Evolutionary conservation across 306 rosid genomes (phyloP).

Genomic region (Trifolium repens): DNA sequence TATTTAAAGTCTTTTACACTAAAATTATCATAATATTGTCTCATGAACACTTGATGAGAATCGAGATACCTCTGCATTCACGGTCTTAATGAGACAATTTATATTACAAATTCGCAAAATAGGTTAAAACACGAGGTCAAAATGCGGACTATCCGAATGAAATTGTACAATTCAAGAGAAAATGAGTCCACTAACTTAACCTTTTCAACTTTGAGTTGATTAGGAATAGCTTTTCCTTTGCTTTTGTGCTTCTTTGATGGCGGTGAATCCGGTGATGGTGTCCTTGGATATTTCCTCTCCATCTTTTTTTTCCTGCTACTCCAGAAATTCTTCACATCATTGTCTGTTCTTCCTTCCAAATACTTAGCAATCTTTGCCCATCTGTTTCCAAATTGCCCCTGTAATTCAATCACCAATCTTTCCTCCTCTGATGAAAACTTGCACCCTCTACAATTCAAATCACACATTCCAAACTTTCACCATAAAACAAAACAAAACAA

Average conservation of each 20-base stretch:
- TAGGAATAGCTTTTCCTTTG: slow-evolving; percentile 45
- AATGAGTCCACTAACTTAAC: slow-evolving; percentile 7
- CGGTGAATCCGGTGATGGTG: slow-evolving; percentile 43
- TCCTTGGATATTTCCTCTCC: slow-evolving; percentile 47
- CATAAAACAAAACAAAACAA: background rate
- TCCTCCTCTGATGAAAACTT: slow-evolving; percentile 69
- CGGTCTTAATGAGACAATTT: background rate
- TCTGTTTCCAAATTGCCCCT: slow-evolving; percentile 66
- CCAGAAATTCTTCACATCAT: slow-evolving; percentile 78
- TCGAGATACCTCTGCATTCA: background rate
- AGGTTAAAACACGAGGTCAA: background rate
- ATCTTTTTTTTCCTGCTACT: slow-evolving; percentile 59
- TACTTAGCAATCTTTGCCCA: slow-evolving; percentile 69
- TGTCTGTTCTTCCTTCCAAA: slow-evolving; percentile 66
- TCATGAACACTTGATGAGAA: background rate
- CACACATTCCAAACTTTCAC: background rate
- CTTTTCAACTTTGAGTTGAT: slow-evolving; percentile 38
- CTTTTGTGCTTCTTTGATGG: slow-evolving; percentile 42
- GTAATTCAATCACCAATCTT: slow-evolving; percentile 64
- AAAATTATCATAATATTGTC: background rate
- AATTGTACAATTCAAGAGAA: background rate
- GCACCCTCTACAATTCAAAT: slow-evolving; percentile 52
- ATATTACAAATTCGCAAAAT: background rate
- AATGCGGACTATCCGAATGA: background rate
- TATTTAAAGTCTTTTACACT: background rate